These are phyloP conservation scores for Yarrowia bubula DNA, from an alignment of 805 yeast species.

Conservation along the genomic window DNA sequence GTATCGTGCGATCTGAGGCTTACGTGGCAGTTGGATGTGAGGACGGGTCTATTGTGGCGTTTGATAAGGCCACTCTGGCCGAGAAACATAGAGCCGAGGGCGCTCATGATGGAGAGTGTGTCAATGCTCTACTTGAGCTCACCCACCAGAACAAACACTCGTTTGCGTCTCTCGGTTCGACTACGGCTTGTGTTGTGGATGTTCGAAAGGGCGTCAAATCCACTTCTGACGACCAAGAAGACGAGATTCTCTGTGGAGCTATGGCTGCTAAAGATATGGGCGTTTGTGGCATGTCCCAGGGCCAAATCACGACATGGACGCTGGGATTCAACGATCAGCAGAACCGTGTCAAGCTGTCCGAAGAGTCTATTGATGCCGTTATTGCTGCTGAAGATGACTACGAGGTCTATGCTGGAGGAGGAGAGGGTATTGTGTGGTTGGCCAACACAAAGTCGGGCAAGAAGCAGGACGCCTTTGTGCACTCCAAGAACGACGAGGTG, in stretches of 20 bases:
- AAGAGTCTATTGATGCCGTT: slow-evolving; percentile 33
- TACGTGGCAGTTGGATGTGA: slow-evolving; percentile 55
- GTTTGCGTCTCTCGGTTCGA: slow-evolving; percentile 76
- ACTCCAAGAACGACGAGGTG: slow-evolving; percentile 53
- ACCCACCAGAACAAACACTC: slow-evolving; percentile 72
- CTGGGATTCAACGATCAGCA: slow-evolving; percentile 64
- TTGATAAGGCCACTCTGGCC: slow-evolving; percentile 55
- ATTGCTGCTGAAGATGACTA: slow-evolving; percentile 33
- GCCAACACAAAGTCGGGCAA: slow-evolving; percentile 64
- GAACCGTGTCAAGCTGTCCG: slow-evolving; percentile 63
- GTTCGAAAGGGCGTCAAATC: slow-evolving; percentile 65
- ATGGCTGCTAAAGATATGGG: slow-evolving; percentile 61
- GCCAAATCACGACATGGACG: slow-evolving; percentile 83
- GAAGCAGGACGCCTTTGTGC: slow-evolving; percentile 50
- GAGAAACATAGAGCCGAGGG: slow-evolving; percentile 49
- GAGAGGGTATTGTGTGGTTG: slow-evolving; percentile 53
- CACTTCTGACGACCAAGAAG: slow-evolving; percentile 86
- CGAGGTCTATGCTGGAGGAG: slow-evolving; percentile 33
- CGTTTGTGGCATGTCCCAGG: slow-evolving; percentile 88
- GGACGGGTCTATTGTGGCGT: slow-evolving; percentile 61
- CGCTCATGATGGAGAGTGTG: slow-evolving; percentile 67
- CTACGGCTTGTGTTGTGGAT: slow-evolving; percentile 76
- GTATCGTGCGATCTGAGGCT: slow-evolving; percentile 37
- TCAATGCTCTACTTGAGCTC: slow-evolving; percentile 71
- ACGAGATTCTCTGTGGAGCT: slow-evolving; percentile 77